Evolutionary conservation across 192 early-diverging fungal genomes (phyloP), one percentile per base, ranked within the genome.

Genomic region (Dissophora globulifera): DNA sequence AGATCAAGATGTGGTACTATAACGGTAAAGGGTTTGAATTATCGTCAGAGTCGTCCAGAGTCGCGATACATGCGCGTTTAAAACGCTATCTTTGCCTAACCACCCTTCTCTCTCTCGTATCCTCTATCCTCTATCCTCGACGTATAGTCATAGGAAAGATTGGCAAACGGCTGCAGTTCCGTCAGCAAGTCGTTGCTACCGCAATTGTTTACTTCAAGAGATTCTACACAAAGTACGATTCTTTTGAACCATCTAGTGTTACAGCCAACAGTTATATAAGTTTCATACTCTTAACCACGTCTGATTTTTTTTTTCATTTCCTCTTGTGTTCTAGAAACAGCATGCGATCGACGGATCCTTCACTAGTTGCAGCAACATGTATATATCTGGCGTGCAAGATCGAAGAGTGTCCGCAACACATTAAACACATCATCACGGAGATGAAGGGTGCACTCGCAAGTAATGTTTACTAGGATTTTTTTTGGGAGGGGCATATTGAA

Each of bases 321-420:
- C n/a, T n/a, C 10, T 30, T 53, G 1, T 20, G 1, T 49, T n/a
- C 51, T 70, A 96, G 92, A 62, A 95, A 96, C 65, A 83, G 83
- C 31, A 83, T 88, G 50, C 81, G 85, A 30, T 78, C 83, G 26
- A 93, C 91, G 30, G 94, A 97, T 64, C 92, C 93, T 19, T 86
- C 85, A 41, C 79, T 97, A 16, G 92, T 95, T 33, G 78, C 84
- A 1, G 86, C 89, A 9, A 94, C 95, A 5, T 95, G 93, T 64
- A 81, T 95, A 50, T 96, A 95, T 58, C 65, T 96, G 45, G 96
- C 95, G 2, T 90, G 90, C 79, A 96, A 97, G 69, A 90, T 95
- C 42, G 95, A 96, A 65, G 96, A 97, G 69, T 88, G 82, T 50
- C 86, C 86, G 20, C 79, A 83, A 27, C 86, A 88, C 48, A 88